Base-by-base conservation (phyloP, 1,284 basidiomycete genomes). In the Boletus sp. region DNA sequence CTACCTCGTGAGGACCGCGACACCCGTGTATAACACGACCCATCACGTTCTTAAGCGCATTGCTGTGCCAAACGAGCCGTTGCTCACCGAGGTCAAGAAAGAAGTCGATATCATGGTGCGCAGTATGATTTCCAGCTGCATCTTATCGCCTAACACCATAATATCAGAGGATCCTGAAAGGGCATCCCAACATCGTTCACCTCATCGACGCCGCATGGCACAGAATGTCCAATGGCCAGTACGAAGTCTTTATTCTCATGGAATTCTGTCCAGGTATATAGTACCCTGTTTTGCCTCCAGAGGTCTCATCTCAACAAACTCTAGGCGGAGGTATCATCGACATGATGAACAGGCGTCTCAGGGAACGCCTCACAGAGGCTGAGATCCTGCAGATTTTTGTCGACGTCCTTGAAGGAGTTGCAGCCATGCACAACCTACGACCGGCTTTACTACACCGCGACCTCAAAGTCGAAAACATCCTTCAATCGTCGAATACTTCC, bases 191-290 rank as follows among this genome's bases (percentile, higher is more conserved):
- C 66, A 93, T 96, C 53, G 93, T 95, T 50, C 84, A 94, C 65
- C 83, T 96, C 64, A 89, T 95, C 65, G 93, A 96, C 70, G 92
- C 93, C n/a, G 85, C 91, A 42, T 92, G 91, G 77, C 84, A 91
- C 55, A 80, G 82, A 51, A 77, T 91, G 64, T 73, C 88, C 3
- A 88, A 86, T 61, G 91, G 91, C 38, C 78, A 79, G 38, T 94
- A 89, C 66, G 96, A 99, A 69, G 94, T 99, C 39, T 98, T 97
- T 69, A 99, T 99, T 65, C 78, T 99, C 51, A 99, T 99, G 96
- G 96, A 99, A 69, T 97, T 87, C 68, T 97, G 94, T 66, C 75
- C 79, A 63, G 80, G 80, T 80, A 59, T 23, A 30, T 35, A 53
- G 69, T 40, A 4, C 57, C 25, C 16, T 61, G 4, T 36, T 39